These are phyloP conservation scores for Lodderomyces jiufengensis DNA, from an alignment of 1,139 yeast species.

Conservation along the genomic window DNA sequence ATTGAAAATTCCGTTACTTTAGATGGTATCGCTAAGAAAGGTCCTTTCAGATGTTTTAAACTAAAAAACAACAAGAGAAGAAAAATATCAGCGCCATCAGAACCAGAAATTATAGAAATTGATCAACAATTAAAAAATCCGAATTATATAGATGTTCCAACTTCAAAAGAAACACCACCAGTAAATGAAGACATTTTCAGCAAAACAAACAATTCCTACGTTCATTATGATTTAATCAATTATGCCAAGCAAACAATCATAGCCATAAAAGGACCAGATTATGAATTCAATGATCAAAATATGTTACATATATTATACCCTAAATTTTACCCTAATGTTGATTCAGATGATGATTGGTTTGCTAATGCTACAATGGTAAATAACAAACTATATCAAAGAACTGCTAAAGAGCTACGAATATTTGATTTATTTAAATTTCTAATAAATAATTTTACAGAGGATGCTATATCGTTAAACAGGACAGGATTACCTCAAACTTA, in stretches of 20 bases:
- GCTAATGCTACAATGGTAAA: constrained; percentile 22
- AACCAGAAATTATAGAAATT: too few relatives aligned
- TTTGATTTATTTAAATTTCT: constrained; percentile 19
- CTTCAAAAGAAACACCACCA: background rate
- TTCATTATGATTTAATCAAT: constrained; percentile 34
- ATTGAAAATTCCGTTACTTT: constrained; percentile 20
- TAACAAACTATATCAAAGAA: constrained; percentile 15
- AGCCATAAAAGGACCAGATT: constrained; percentile 42
- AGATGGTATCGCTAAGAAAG: constrained; percentile 16
- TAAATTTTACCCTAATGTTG: constrained; percentile 43
- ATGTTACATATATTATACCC: constrained; percentile 47
- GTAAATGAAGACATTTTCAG: constrained; percentile 14
- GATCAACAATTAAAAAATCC: background rate
- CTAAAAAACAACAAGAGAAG: constrained; percentile 2
- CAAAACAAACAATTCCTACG: constrained; percentile 27
- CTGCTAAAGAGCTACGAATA: constrained; percentile 15
- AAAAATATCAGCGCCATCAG: background rate
- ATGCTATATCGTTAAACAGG: constrained; percentile 24
- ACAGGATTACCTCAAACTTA: constrained; percentile 19
- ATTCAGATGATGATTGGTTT: constrained; percentile 44
- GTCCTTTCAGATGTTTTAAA: constrained; percentile 29
- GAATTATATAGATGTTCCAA: background rate
- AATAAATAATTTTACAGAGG: constrained; percentile 16
- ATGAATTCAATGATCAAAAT: constrained; percentile 39
- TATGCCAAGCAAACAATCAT: constrained; percentile 40